Evolutionary conservation across 2,329 filamentous ascomycete genomes (phyloP), one percentile per base, ranked within the genome.

Genomic region (Xenosphaeropsis pyriputrescens): DNA sequence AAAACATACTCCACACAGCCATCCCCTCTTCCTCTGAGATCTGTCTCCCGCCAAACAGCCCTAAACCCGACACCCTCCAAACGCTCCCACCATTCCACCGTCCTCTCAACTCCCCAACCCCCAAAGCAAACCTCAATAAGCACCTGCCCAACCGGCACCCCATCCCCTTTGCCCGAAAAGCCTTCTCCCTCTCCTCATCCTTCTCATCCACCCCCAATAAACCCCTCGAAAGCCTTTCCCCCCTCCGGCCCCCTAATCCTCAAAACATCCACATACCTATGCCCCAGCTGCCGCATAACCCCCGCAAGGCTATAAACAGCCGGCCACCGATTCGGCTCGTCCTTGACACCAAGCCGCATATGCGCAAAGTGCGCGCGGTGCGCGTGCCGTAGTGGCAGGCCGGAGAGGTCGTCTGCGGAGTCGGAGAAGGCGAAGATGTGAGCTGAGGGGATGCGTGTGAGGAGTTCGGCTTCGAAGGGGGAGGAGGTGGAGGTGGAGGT

Each of bases 341-440:
- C 57, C 32, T 44, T 50, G 2, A 39, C 46, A 0, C 49, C 50
- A 15, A 61, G 50, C n/a, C 55, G 57, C 9, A 50, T 42, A 39
- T 58, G 51, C 17, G 44, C 46, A 43, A 62, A 62, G 36, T 56
- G 50, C 11, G 58, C 57, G 7, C 51, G 43, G 2, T 30, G 16
- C 2, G 33, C 37, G 16, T 42, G 37, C 0, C 40, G 14, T 0
- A 41, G 29, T 30, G 50, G 43, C 32, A 48, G 44, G 0, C 45
- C 43, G 0, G 52, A 57, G 41, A 59, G 60, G 9, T 47, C 44
- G 19, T 47, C 43, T 29, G 61, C 59, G 6, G 52, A 54, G 45
- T 50, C 60, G 43, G 62, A 60, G 41, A 59, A 62, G 2, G 56
- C 60, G 50, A 50, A 62, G 32, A 61, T 51, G n/a, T 50, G 41